Evolutionary conservation across 306 rosid species (phyloP), one percentile per base, ranked within the genome.

Genomic region (Astragalus membranaceus): DNA sequence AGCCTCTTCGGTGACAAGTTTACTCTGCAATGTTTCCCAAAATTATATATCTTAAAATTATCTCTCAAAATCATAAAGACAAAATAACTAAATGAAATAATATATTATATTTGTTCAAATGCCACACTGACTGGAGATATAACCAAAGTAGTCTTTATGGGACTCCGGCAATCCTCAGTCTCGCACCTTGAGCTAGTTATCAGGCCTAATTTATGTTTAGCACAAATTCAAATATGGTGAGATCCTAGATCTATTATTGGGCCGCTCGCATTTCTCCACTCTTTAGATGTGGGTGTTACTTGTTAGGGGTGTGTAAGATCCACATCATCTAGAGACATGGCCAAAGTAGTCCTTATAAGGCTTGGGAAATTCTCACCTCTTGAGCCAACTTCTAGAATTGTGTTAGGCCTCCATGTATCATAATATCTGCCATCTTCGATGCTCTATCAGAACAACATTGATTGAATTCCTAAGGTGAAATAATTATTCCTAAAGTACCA

Each of bases 1-100:
- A 70, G 96, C 96, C 63, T 83, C 89, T 81, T 90, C 92, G 14
- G 76, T 64, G 64, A 90, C 92, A 59, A 87, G 83, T 81, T 88
- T 85, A 48, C 82, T 84, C 98, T 94, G 85, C 81, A 81, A 61
- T 55, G 60, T 53, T 82, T 75, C 32, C 71, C 74, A 68, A 10
- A 55, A 75, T 20, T 41, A 68, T 10, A 44, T 6, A 35, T 46
- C 54, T 53, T 10, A 73, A 51, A 48, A 0, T 41, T 42, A 53
- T 63, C 67, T 73, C 75, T 74, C 32, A 67, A 56, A 30, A 69
- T 36, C 54, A 72, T 52, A 43, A 67, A 68, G 20, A 63, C 54
- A 41, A 66, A 44, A 43, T 29, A 70, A 65, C 10, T 54, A 26
- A 63, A 32, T 36, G 57, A 48, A 72, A 58, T 43, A 43, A 65